phyloP scores from a whole-genome alignment of 768 basidiomycete genomes.

The Lentinula detonsa region DNA sequence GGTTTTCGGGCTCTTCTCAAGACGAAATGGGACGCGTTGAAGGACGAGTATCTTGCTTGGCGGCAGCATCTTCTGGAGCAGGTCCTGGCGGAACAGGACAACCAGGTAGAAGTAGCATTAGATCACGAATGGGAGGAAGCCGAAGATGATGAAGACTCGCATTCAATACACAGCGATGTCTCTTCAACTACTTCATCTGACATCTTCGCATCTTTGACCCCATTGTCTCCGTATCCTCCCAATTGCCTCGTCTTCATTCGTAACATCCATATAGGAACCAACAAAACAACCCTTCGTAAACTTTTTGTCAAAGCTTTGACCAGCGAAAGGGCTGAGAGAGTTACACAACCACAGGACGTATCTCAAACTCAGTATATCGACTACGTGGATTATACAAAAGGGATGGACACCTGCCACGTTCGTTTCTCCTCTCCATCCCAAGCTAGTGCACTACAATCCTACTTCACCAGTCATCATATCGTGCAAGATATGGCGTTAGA shows the following conservation, averaged over 20 bases:
- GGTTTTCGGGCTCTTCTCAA: conserved; percentile 58
- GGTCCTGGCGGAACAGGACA: conserved; percentile 15
- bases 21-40: conserved; percentile 54
- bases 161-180: background rate
- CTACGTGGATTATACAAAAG: conserved; percentile 77
- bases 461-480: conserved; percentile 32
- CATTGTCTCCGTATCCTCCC: conserved; percentile 28
- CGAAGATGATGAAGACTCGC: background rate
- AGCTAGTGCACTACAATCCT: conserved; percentile 34
- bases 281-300: conserved; percentile 70
- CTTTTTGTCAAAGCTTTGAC: conserved; percentile 44
- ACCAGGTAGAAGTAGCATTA: conserved; percentile 22
- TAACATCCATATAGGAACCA: conserved; percentile 67
- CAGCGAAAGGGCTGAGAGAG: background rate
- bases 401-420: conserved; percentile 69
- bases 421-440: conserved; percentile 53
- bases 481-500: conserved; percentile 53
- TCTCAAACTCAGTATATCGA: conserved; percentile 25
- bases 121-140: background rate
- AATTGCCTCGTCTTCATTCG: conserved; percentile 68
- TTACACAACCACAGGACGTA: conserved; percentile 1
- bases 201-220: background rate
- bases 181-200: background rate
- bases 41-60: conserved; percentile 65
- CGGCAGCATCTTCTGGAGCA: conserved; percentile 48